Evolutionary conservation across 1,284 basidiomycete species (phyloP), one percentile per base, ranked within the genome.

Genomic region (Ceratobasidium sp.): DNA sequence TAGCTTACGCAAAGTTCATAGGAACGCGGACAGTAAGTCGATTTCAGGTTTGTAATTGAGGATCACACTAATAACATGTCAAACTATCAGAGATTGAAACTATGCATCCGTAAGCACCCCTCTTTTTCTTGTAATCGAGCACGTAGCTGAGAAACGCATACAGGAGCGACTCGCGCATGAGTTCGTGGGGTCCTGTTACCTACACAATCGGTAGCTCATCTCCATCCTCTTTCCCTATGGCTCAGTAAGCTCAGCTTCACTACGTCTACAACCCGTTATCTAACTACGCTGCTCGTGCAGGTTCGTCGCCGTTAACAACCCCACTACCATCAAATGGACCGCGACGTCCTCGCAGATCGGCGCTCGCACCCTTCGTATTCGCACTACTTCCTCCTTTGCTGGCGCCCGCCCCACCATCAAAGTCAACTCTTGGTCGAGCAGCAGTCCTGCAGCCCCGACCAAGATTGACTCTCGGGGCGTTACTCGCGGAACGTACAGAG

Each of bases 171-270:
- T 53, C 59, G 45, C 74, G 67, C 7, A 72, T 65, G 75, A 22
- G 62, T 27, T 48, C 64, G 3, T 56, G 64, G 57, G 56, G 72
- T 15, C 51, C 75, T 41, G 73, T 67, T 19, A 84, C 83, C 0
- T 84, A 79, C 78, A 84, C 79, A 17, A 81, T 84, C 63, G 82
- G 82, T 15, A 77, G n/a, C 72, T 79, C 76, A 76, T 67, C 66
- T 2, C 14, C 67, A 33, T 57, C 75, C 15, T 76, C 73, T 17
- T 83, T 85, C 80, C 84, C 84, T 11, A 83, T 85, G 84, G 84
- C 83, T 7, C 69, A 72, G 69, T 72, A 36, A 24, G 69, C 50
- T 6, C 7, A n/a, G n/a, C n/a, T 29, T 11, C 9, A 14, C 29
- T 9, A 14, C 22, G 3, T 51, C 3, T 56, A 2, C n/a, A n/a